phyloP scores from a whole-genome alignment of 106 monocot species.

The Dendrobium officinale region DNA sequence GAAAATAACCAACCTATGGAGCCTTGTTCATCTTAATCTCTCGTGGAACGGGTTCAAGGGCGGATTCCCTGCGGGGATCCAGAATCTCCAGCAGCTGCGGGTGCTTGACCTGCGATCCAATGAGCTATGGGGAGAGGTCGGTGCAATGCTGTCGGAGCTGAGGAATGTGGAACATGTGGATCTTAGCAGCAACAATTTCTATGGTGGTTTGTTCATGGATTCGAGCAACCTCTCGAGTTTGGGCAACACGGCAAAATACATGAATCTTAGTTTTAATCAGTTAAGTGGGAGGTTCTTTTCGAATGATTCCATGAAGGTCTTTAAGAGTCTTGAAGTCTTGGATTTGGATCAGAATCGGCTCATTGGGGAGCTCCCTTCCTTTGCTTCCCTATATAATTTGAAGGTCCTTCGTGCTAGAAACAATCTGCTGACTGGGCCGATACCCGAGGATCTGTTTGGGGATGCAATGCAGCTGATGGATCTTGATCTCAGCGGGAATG shows the following conservation, averaged over 20 bases:
- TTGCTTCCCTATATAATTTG: slow-evolving; percentile 40
- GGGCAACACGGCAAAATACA: slow-evolving; percentile 37
- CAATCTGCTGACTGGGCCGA: slow-evolving; percentile 47
- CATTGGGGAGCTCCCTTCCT: slow-evolving; percentile 54
- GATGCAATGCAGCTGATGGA: slow-evolving; percentile 43
- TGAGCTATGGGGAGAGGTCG: slow-evolving; percentile 36
- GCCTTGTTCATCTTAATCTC: slow-evolving; percentile 57
- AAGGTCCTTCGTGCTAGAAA: slow-evolving; percentile 36
- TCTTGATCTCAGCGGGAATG: slow-evolving; percentile 82
- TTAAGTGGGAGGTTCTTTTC: slow-evolving; percentile 58
- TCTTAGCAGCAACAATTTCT: slow-evolving; percentile 61
- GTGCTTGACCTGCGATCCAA: slow-evolving; percentile 70
- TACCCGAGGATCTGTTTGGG: slow-evolving; percentile 52
- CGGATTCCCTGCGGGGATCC: slow-evolving; percentile 41
- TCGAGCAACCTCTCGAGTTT: slow-evolving; percentile 28
- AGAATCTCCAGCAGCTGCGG: slow-evolving; percentile 60
- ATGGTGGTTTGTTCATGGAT: slow-evolving; percentile 35
- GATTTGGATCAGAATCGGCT: slow-evolving; percentile 63
- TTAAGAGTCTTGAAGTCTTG: slow-evolving; percentile 60
- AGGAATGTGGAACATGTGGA: slow-evolving; percentile 56
- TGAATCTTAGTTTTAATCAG: slow-evolving; percentile 66
- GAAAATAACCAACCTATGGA: slow-evolving; percentile 39
- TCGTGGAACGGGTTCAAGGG: slow-evolving; percentile 60
- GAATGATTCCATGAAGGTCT: slow-evolving; percentile 27
- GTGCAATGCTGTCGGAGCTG: slow-evolving; percentile 32